These are phyloP conservation scores for Diaporthe sp. DNA, from an alignment of 2,329 filamentous ascomycete species.

Conservation along the genomic window DNA sequence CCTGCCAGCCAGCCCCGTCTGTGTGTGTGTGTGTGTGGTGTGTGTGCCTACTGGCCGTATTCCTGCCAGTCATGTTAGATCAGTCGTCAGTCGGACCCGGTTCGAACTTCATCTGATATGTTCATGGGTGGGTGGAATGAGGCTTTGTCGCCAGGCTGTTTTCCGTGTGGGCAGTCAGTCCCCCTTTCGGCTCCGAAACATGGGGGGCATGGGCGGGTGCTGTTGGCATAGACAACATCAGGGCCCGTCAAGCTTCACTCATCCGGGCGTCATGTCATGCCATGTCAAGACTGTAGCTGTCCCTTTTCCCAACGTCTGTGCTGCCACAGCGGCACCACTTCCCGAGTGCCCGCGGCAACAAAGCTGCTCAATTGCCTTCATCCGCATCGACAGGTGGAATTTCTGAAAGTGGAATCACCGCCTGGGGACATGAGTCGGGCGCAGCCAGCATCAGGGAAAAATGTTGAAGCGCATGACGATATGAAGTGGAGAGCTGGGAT, in stretches of 20 bases:
- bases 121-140: no score
- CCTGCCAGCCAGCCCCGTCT: no score
- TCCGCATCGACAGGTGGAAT: background rate
- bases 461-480: background rate
- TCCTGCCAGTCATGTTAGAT: background rate
- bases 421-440: constrained; percentile 15
- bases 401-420: constrained; percentile 4
- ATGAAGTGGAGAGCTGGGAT: no score
- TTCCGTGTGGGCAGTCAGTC: background rate
- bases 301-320: background rate
- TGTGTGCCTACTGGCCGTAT: no score
- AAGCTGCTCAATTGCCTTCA: background rate
- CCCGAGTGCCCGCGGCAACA: constrained; percentile 8
- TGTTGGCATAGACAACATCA: background rate
- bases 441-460: background rate
- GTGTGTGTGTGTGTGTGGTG: background rate
- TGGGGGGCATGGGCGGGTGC: background rate
- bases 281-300: background rate
- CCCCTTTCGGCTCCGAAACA: constrained; percentile 22
- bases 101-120: constrained; percentile 11
- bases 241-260: background rate
- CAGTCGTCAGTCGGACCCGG: background rate
- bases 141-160: background rate
- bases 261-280: constrained; percentile 9
- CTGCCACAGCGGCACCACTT: background rate